phyloP scores from a whole-genome alignment of 1,284 basidiomycete species.

The Ceratobasidium sp. region DNA sequence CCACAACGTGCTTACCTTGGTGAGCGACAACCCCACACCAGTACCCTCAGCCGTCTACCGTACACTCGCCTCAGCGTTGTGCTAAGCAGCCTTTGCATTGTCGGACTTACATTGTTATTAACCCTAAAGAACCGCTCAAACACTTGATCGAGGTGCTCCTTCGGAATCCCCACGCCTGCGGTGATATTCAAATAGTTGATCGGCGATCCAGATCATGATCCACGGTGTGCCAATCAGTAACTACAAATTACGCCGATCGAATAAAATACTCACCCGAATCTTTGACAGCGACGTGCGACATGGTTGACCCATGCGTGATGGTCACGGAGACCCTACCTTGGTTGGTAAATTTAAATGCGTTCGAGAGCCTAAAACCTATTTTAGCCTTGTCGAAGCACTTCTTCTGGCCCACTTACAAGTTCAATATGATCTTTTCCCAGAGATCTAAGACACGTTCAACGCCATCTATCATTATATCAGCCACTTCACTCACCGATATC shows the following conservation, averaged over 20 bases:
- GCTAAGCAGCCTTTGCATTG: background rate
- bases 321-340: conserved; percentile 43
- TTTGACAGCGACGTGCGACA: background rate
- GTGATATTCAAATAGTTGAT: background rate
- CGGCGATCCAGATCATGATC: background rate
- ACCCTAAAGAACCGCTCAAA: conserved; percentile 48
- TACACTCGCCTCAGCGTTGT: conserved; percentile 14
- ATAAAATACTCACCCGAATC: background rate
- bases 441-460: conserved; percentile 42
- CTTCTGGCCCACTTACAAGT: background rate
- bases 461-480: background rate
- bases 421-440: conserved; percentile 48
- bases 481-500: conserved; percentile 37
- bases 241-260: no score
- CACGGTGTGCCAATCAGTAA: background rate
- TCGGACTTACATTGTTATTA: conserved; percentile 24
- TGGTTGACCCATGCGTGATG: conserved; percentile 36
- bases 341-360: conserved; percentile 48
- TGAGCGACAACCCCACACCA: conserved; percentile 48
- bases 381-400: background rate
- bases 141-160: conserved; percentile 43
- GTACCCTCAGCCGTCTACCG: conserved; percentile 48
- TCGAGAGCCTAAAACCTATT: conserved; percentile 40
- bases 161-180: conserved; percentile 45
- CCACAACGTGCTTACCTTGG: conserved; percentile 37